Evolutionary conservation across 2,329 filamentous ascomycete species (phyloP), one percentile per base, ranked within the genome.

Genomic region (Cryphonectria carpinicola): DNA sequence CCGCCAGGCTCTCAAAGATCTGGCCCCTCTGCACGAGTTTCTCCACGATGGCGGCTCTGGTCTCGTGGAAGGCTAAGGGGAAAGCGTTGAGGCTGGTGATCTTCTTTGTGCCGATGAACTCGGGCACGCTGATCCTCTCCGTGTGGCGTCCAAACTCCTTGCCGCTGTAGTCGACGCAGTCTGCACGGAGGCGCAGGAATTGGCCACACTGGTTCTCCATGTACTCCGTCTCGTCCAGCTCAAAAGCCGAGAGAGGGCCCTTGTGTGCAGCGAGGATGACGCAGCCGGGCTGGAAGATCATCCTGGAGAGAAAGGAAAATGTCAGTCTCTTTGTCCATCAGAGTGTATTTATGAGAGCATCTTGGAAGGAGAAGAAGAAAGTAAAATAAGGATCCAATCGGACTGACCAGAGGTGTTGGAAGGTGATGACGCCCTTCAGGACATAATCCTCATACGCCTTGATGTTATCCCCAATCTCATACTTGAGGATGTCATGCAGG

Each of bases 381-480:
- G n/a, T n/a, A n/a, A 11, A 11, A 13, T 1, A 39, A 39, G 37
- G 37, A 39, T 39, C 2, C 2, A 11, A 39, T 39, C 1, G 17
- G 5, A 64, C 70, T 70, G 19, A 72, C 86, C 85, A 87, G 13
- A 84, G 79, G 63, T 88, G 83, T 17, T 84, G 80, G 66, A 84
- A 88, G 0, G 84, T 84, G 66, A 89, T 84, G 62, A 88, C 86
- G 0, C 83, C 82, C 71, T 89, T 87, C 72, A 79, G 77, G 71
- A 87, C 80, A 67, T 87, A 84, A 69, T 89, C 87, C 60, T 84
- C 80, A 35, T 83, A 84, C 0, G 83, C 80, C 66, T 83, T 81
- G 67, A 89, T 85, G 14, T 80, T 79, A 28, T 86, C 83, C 22
- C 81, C 82, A 13, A 90, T 81, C 74, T 89, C 87, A 25, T 82